Evolutionary conservation across 1,284 basidiomycete species (phyloP).

Genomic region (Leccinum subrobustum): DNA sequence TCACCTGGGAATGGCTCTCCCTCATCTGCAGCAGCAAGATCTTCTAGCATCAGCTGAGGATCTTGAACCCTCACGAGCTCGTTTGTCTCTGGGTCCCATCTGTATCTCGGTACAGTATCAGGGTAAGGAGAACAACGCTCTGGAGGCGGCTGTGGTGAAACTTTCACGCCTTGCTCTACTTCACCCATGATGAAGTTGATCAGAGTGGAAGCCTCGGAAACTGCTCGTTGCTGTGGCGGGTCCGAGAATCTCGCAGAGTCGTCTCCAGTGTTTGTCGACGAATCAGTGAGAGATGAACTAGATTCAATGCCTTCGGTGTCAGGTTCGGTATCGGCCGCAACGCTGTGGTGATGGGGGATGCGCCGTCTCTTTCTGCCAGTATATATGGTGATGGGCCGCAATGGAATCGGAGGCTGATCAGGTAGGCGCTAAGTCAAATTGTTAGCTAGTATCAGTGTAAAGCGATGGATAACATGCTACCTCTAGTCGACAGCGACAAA

Average conservation of each 20-base stretch:
- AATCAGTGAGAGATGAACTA: background rate
- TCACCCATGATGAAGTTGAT: background rate
- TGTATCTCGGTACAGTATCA: constrained; percentile 9
- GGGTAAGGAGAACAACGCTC: background rate
- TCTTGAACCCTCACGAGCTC: constrained; percentile 1
- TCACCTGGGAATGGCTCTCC: background rate
- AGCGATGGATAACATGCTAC: too few relatives aligned
- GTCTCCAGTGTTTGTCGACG: background rate
- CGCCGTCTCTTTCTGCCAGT: background rate
- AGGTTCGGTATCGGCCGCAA: background rate
- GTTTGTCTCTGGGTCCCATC: constrained; percentile 7
- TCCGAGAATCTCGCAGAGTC: too few relatives aligned
- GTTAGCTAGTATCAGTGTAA: too few relatives aligned
- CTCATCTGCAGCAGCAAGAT: background rate
- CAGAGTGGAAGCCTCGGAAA: background rate
- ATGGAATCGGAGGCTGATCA: constrained; percentile 24
- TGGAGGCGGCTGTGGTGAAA: background rate
- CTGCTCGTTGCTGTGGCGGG: background rate
- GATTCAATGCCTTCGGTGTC: background rate
- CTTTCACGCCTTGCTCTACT: background rate
- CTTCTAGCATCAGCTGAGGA: background rate
- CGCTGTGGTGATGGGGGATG: background rate
- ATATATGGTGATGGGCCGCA: background rate
- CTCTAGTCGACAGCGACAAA: too few relatives aligned
- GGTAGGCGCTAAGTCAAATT: constrained; percentile 21